Conservation (phyloP, 768 basidiomycete genomes). For the Mycena capillaripes region DNA sequence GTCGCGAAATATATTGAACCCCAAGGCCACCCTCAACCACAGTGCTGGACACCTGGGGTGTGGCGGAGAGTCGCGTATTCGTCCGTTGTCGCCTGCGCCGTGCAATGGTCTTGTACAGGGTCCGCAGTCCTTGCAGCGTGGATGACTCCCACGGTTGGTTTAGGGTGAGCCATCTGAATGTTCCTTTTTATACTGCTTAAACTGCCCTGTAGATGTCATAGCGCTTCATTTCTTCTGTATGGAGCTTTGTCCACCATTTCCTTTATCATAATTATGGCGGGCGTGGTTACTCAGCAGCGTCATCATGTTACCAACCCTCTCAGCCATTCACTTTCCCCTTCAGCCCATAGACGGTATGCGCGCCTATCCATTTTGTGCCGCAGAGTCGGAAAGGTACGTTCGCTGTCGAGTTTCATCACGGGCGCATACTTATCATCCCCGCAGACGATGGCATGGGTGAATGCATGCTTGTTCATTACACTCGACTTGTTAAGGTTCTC, state of each 20-base stretch:
- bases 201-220: not conserved
- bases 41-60: not conserved
- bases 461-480: not conserved
- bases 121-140: not conserved
- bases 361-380: not conserved
- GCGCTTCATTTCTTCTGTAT: not conserved
- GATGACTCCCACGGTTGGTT: constrained; percentile 5
- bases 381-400: not conserved
- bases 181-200: not conserved
- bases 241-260: not conserved
- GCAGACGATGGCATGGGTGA: not conserved
- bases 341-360: not conserved
- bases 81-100: not conserved
- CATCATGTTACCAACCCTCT: not conserved
- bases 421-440: not conserved
- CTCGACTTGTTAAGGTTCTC: not conserved
- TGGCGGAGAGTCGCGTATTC: not conserved
- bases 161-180: not conserved
- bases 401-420: not conserved
- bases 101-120: not conserved
- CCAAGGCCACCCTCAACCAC: not conserved
- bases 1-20: not conserved
- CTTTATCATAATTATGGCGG: not conserved
- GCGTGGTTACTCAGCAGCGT: not conserved
- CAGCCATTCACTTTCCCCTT: not conserved